Evolutionary conservation across 768 basidiomycete species (phyloP), one percentile per base, ranked within the genome.

Genomic region (Panus rudis): DNA sequence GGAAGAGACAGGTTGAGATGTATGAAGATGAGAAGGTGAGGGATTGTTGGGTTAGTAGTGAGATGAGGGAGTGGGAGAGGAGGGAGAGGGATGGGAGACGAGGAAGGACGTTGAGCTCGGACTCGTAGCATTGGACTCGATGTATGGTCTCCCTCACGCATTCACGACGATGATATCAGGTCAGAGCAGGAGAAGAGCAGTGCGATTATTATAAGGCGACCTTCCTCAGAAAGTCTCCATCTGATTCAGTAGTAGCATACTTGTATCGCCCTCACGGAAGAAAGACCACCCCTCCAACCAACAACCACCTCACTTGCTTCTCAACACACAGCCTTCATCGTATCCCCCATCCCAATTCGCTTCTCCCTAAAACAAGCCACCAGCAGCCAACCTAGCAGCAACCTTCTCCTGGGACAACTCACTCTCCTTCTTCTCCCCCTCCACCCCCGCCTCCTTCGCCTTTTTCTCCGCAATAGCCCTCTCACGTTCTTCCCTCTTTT

Each of bases 41-140:
- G 51, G 81, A 90, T 55, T 87, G 84, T 54, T 81, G 76, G 66
- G 75, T 90, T 22, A 86, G 83, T 11, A 66, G 68, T 40, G 76
- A 76, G 33, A 90, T 89, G 85, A 52, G 65, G 32, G 65, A 71
- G 38, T 90, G 88, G 89, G 72, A 73, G 24, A 63, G 60, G 41
- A 41, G 45, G 28, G 51, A 59, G 14, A 62, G 52, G 43, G 53
- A 49, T 6, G 20, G 42, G 17, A 34, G 34, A 24, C 27, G 22
- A 37, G 10, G 31, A 21, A 19, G n/a, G n/a, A n/a, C n/a, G n/a
- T n/a, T n/a, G n/a, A 16, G 30, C 30, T 16, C 30, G 30, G 11
- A 31, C 16, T 31, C 16, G 30, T 31, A 16, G n/a, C n/a, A 11
- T 31, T 16, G 30, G 11, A 31, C 16, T 31, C 30, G 30, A 11